Evolutionary conservation across 805 yeast species (phyloP), one percentile per base, ranked within the genome.

Genomic region (Candida verbasci): DNA sequence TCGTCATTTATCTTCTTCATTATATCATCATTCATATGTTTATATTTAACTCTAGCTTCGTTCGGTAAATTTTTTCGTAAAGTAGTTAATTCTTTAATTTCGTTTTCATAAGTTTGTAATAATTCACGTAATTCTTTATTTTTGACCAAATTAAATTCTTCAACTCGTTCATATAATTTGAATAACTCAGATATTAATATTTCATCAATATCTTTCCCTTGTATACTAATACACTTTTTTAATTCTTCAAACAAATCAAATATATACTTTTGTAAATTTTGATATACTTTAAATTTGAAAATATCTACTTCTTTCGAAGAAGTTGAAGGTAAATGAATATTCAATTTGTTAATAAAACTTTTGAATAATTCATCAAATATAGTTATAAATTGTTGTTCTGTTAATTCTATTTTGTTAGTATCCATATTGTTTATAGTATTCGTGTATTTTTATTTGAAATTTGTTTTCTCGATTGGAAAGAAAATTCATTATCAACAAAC

Each of bases 221-320:
- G 82, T 11, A 86, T 66, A 1, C 72, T 64, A 43, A 86, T 44
- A 7, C 80, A 76, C 40, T 68, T 60, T 31, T 72, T 69, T 9
- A 79, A 70, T 64, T 70, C 56, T 28, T 80, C 86, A 51, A 85
- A 78, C n/a, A n/a, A n/a, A n/a, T n/a, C n/a, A n/a, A n/a, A n/a
- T n/a, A n/a, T n/a, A n/a, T n/a, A n/a, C n/a, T n/a, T n/a, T n/a
- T n/a, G n/a, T n/a, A n/a, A n/a, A n/a, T n/a, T n/a, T n/a, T n/a
- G n/a, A n/a, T n/a, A n/a, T n/a, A 78, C 79, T 37, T 66, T 60
- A 15, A 51, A 47, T 41, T 68, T 67, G 41, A 77, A 55, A 1
- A 75, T 72, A 47, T 75, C 81, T 22, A 8, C 6, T 8, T 4
- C 4, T 4, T 46, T 24, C 6, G 14, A 11, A 4, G 25, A 24